These are phyloP conservation scores for Kwoniella mangroviensis DNA, from an alignment of 768 basidiomycete species.

Conservation along the genomic window DNA sequence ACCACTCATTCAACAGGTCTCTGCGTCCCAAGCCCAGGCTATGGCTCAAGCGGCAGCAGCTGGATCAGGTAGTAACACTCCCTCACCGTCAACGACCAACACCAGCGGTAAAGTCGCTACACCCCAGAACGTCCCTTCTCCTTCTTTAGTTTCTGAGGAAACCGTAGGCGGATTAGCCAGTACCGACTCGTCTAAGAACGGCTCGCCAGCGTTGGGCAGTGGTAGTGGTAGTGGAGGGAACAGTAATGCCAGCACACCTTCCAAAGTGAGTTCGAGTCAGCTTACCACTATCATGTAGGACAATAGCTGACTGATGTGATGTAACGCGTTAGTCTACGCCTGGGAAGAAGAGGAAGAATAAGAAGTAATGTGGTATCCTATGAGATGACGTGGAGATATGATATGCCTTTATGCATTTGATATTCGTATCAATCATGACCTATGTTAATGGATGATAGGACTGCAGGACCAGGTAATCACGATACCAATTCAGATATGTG, in stretches of 20 bases:
- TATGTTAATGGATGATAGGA: too few species aligned
- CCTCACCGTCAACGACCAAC: slow-evolving; percentile 2
- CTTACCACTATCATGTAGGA: neutral
- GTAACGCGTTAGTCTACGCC: slow-evolving; percentile 29
- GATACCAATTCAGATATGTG: too few species aligned
- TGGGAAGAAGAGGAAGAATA: slow-evolving; percentile 54
- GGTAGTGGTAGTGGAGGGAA: slow-evolving; percentile 10
- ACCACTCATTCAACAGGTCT: slow-evolving; percentile 19
- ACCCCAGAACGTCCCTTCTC: slow-evolving; percentile 14
- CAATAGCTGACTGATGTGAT: neutral
- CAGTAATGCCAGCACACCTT: slow-evolving; percentile 27
- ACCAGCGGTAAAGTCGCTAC: slow-evolving; percentile 14
- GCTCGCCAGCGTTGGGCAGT: slow-evolving; percentile 7
- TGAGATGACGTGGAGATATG: neutral
- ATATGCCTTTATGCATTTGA: neutral
- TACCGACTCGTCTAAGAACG: slow-evolving; percentile 16
- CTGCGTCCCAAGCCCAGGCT: slow-evolving; percentile 4
- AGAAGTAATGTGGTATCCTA: slow-evolving; percentile 23
- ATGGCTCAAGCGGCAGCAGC: slow-evolving; percentile 1
- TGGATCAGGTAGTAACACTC: slow-evolving; percentile 7
- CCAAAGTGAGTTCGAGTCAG: slow-evolving; percentile 25
- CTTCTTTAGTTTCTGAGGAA: slow-evolving; percentile 1
- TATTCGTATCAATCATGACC: neutral
- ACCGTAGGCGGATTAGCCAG: neutral
- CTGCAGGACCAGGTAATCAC: too few species aligned